Evolutionary conservation across 1,139 yeast species (phyloP).

Genomic region (Diutina ranongensis): DNA sequence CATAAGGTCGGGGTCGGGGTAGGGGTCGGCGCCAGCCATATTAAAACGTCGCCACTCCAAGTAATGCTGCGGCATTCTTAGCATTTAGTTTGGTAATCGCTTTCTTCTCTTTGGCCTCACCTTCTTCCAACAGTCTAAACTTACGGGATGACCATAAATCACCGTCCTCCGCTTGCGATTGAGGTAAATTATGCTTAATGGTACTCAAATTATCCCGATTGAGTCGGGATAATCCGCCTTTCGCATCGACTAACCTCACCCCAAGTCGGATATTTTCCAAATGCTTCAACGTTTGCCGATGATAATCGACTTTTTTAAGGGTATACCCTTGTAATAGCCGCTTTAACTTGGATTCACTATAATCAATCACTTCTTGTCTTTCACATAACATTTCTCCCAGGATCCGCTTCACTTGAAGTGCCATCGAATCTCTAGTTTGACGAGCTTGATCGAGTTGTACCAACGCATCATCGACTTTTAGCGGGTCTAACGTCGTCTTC

Average conservation of each 20-base stretch:
- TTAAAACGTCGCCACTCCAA: conserved; percentile 63
- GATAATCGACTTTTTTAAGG: conserved; percentile 70
- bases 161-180: conserved; percentile 44
- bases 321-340: conserved; percentile 48
- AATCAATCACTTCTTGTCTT: conserved; percentile 41
- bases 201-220: conserved; percentile 59
- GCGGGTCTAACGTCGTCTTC: conserved; percentile 69
- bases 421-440: conserved; percentile 64
- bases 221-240: conserved; percentile 74
- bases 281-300: conserved; percentile 65
- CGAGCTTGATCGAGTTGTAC: conserved; percentile 69
- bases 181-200: conserved; percentile 30
- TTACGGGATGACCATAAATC: conserved; percentile 57
- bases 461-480: conserved; percentile 85
- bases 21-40: too few relatives aligned
- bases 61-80: conserved; percentile 64
- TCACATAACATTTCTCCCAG: conserved; percentile 81
- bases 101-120: conserved; percentile 16
- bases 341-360: conserved; percentile 46
- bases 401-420: conserved; percentile 66
- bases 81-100: conserved; percentile 45
- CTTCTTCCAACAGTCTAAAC: conserved; percentile 39
- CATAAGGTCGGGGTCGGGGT: not conserved
- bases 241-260: conserved; percentile 63
- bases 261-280: conserved; percentile 69